Evolutionary conservation across 768 basidiomycete species (phyloP).

Genomic region (Pisolithus microcarpus): DNA sequence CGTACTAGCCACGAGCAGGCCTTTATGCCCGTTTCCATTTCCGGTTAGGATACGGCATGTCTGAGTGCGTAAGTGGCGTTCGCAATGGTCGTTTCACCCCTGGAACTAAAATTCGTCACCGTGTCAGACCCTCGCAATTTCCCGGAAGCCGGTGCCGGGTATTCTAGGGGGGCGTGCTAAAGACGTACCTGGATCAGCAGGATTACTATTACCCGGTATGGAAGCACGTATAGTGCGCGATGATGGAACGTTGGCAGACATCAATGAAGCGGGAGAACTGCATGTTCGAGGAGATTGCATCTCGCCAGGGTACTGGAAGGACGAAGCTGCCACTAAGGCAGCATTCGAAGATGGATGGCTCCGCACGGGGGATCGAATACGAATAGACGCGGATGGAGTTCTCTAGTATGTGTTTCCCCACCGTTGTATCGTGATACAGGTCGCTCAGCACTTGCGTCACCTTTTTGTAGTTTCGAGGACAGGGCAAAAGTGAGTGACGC

Average conservation of each 20-base stretch:
- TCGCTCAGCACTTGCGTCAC: neutral
- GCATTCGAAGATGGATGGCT: slow-evolving; percentile 71
- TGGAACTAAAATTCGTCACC: neutral
- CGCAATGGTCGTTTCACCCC: neutral
- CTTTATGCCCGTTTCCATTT: slow-evolving; percentile 1
- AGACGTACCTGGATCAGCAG: slow-evolving; percentile 38
- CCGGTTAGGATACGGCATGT: slow-evolving; percentile 60
- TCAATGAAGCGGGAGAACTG: slow-evolving; percentile 61
- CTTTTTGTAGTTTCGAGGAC: slow-evolving; percentile 53
- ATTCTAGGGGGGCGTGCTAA: slow-evolving; percentile 38
- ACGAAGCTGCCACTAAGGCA: slow-evolving; percentile 55
- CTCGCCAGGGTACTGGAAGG: slow-evolving; percentile 66
- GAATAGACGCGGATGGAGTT: slow-evolving; percentile 50
- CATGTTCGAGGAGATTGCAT: slow-evolving; percentile 51
- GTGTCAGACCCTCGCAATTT: slow-evolving; percentile 48
- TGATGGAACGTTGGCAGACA: slow-evolving; percentile 46
- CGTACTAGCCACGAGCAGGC: neutral
- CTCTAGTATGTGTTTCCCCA: slow-evolving; percentile 47
- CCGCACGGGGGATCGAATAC: slow-evolving; percentile 65
- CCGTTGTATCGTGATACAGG: neutral
- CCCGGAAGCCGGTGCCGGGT: slow-evolving; percentile 39
- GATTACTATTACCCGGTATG: slow-evolving; percentile 56
- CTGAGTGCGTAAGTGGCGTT: slow-evolving; percentile 46
- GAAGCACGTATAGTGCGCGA: slow-evolving; percentile 57
- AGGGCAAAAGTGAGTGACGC: slow-evolving; percentile 54